Evolutionary conservation across 2,329 filamentous ascomycete genomes (phyloP), one percentile per base, ranked within the genome.

Genomic region (Hymenotorrendiella dingleyae): DNA sequence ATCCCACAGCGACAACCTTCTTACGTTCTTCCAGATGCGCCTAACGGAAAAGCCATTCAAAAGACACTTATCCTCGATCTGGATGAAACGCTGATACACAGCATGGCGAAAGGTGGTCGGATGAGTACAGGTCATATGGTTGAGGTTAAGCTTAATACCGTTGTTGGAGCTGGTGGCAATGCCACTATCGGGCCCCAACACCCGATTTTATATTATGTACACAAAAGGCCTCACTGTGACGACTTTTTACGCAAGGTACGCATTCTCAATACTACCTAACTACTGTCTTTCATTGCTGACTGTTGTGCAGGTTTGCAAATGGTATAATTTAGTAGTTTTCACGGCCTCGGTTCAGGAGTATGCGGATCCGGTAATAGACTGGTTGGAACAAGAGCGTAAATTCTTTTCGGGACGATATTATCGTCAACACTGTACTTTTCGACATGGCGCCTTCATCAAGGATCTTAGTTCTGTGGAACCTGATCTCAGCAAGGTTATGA

Each of bases 51-150:
- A 37, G 70, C 78, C 34, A 80, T 83, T 47, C 84, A 93, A 59
- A 98, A 98, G 72, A 98, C 93, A 0, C 68, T 98, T 46, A 90
- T 98, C 51, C 74, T 98, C 40, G 93, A 98, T 63, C 78, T 98
- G 14, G 93, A 98, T 65, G 93, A 98, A 67, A 98, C 93, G 0
- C 69, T 98, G 54, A 98, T 98, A 54, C 93, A 98, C 72, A 96
- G 89, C 65, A 89, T 97, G 76, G 90, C 91, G 47, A 96, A 96
- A 63, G 93, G 93, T 22, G 90, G 91, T 40, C 80, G 91, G 46
- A 95, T 95, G 83, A 91, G 87, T 57, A 91, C 87, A 16, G 93
- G 93, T 14, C 93, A 98, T 67, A 98, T 98, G 93, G 90, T 98
- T 40, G 93, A 98, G 68, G 93, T 98, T 50, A 89, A 89, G 57